phyloP scores from a whole-genome alignment of 2,329 filamentous ascomycete genomes.

The Scopulariopsis brevicaulis region DNA sequence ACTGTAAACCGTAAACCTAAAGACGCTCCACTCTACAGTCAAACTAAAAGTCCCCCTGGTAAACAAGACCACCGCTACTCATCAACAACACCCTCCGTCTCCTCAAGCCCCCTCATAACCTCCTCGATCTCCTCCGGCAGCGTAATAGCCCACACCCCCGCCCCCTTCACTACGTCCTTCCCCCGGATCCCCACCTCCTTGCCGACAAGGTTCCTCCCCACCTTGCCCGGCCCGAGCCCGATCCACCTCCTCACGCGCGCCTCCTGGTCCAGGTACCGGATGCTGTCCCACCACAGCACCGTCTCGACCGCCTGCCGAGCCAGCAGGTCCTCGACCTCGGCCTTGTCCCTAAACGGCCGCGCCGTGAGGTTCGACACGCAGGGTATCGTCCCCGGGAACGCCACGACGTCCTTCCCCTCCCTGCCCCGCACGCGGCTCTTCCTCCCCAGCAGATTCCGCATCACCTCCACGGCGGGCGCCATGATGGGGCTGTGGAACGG shows the following conservation, averaged over 20 bases:
- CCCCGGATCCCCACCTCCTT: slow-evolving; percentile 87
- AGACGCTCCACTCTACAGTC: neutral
- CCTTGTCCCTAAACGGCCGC: slow-evolving; percentile 60
- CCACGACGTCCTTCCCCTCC: slow-evolving; percentile 53
- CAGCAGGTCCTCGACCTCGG: slow-evolving; percentile 67
- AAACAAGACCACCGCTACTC: slow-evolving; percentile 8
- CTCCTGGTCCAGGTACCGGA: slow-evolving; percentile 78
- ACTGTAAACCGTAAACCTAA: neutral
- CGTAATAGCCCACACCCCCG: slow-evolving; percentile 86
- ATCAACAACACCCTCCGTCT: slow-evolving; percentile 44
- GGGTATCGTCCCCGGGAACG: slow-evolving; percentile 62
- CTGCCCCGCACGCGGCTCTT: slow-evolving; percentile 41
- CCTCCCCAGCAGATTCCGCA: slow-evolving; percentile 55
- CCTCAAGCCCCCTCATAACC: slow-evolving; percentile 51
- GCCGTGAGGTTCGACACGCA: slow-evolving; percentile 84
- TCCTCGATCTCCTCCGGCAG: slow-evolving; percentile 68
- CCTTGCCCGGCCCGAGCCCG: slow-evolving; percentile 87
- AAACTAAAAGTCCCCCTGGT: neutral
- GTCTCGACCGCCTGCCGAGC: slow-evolving; percentile 82
- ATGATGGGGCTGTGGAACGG: slow-evolving; percentile 91
- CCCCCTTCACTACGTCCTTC: slow-evolving; percentile 69
- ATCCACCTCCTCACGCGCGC: slow-evolving; percentile 75
- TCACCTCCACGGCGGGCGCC: slow-evolving; percentile 67
- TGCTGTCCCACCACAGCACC: slow-evolving; percentile 89
- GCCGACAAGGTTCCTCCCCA: slow-evolving; percentile 83